Conservation (phyloP, 2,329 filamentous ascomycete genomes). For the Penicillium sp. region DNA sequence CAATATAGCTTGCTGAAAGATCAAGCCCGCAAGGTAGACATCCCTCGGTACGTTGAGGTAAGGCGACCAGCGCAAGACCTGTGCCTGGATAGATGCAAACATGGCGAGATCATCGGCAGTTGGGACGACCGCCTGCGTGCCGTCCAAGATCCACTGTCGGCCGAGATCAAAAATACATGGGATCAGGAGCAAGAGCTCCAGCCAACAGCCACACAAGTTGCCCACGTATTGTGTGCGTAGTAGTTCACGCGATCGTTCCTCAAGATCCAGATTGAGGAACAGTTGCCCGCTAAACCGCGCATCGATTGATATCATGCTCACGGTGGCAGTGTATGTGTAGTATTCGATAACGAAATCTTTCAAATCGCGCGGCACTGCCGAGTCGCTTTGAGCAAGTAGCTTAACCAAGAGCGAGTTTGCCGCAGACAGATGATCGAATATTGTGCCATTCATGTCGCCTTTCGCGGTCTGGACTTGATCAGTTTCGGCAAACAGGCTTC, state of each 20-base stretch:
- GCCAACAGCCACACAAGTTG: constrained; percentile 34
- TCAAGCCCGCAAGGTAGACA: constrained; percentile 43
- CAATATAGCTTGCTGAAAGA: constrained; percentile 50
- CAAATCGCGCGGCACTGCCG: constrained; percentile 39
- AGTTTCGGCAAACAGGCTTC: neutral
- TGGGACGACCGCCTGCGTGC: constrained; percentile 26
- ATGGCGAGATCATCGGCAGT: constrained; percentile 47
- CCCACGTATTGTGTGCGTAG: constrained; percentile 30
- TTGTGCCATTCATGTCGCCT: constrained; percentile 49
- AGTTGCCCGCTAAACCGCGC: constrained; percentile 31
- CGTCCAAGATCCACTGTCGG: constrained; percentile 36
- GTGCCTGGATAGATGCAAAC: constrained; percentile 46
- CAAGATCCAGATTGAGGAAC: constrained; percentile 45
- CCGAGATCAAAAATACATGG: constrained; percentile 35
- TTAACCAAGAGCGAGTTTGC: constrained; percentile 46
- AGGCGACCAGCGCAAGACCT: constrained; percentile 46
- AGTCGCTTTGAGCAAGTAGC: constrained; percentile 36
- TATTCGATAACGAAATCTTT: constrained; percentile 52
- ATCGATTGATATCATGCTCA: constrained; percentile 51
- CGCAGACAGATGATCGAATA: constrained; percentile 50
- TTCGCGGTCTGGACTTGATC: constrained; percentile 37
- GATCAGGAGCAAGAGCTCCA: constrained; percentile 32
- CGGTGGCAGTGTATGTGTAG: constrained; percentile 50
- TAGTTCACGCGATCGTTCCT: constrained; percentile 36
- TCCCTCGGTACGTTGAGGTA: constrained; percentile 37